Evolutionary conservation across 2,329 filamentous ascomycete species (phyloP).

Genomic region (Aspergillus alliaceus): DNA sequence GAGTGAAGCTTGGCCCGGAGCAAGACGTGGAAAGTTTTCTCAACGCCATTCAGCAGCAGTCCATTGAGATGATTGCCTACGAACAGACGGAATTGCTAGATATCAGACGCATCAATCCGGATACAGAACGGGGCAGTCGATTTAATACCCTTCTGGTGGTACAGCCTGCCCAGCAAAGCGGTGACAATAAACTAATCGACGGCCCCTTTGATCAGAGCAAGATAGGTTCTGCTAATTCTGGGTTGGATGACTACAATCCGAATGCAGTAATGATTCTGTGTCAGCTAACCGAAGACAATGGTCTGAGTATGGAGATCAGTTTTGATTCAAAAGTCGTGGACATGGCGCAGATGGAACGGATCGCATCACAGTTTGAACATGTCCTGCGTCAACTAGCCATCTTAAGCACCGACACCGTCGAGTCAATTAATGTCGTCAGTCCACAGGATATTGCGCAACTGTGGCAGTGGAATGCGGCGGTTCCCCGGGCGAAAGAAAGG

Average conservation of each 20-base stretch:
- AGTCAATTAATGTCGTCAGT: not conserved
- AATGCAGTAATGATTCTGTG: not conserved
- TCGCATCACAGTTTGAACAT: constrained; percentile 1
- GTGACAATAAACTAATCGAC: not conserved
- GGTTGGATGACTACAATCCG: not conserved
- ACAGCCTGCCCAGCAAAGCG: constrained; percentile 15
- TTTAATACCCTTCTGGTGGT: constrained; percentile 44
- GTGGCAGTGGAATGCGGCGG: constrained; percentile 5
- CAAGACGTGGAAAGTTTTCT: constrained; percentile 49
- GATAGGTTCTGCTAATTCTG: not conserved
- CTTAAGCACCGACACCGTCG: not conserved
- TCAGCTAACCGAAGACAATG: not conserved
- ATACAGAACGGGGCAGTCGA: constrained; percentile 37
- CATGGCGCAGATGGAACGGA: not conserved
- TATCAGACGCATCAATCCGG: constrained; percentile 51
- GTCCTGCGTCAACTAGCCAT: not conserved
- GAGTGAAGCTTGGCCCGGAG: constrained; percentile 6
- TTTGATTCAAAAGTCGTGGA: constrained; percentile 1
- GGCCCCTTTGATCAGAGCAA: not conserved
- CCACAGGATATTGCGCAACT: not conserved
- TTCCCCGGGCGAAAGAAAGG: not conserved
- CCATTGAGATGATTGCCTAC: constrained; percentile 55
- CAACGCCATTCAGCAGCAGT: constrained; percentile 53
- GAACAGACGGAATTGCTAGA: constrained; percentile 56
- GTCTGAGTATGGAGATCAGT: not conserved